These are phyloP conservation scores for Fusarium coicis DNA, from an alignment of 2,329 filamentous ascomycete genomes.

Conservation along the genomic window DNA sequence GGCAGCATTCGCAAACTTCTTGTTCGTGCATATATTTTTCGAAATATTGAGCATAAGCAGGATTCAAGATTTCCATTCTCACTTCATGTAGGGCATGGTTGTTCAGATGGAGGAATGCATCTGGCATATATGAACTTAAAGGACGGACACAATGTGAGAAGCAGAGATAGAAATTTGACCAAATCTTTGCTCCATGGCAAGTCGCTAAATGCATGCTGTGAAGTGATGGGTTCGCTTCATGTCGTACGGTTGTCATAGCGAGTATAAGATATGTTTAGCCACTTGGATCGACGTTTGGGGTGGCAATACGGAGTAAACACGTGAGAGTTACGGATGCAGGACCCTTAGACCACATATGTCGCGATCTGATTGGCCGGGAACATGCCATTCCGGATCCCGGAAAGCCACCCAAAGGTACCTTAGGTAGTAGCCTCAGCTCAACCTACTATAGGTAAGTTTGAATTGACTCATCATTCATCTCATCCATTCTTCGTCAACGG, in stretches of 20 bases:
- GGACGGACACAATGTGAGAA: constrained; percentile 8
- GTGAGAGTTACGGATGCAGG: neutral
- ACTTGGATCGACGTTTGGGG: constrained; percentile 4
- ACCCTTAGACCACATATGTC: neutral
- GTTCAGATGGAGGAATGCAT: neutral
- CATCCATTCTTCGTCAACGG: neutral
- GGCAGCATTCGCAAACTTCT: neutral
- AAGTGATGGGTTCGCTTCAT: neutral
- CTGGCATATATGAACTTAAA: neutral
- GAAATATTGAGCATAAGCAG: neutral
- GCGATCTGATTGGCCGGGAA: constrained; percentile 10
- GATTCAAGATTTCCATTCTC: neutral
- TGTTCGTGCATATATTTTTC: neutral
- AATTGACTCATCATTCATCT: constrained; percentile 30
- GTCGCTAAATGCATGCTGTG: neutral
- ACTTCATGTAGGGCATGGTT: constrained; percentile 7
- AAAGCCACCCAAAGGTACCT: neutral
- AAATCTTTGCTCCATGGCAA: constrained; percentile 3
- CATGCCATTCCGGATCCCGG: constrained; percentile 24
- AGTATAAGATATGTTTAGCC: neutral
- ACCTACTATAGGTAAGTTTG: too few species aligned
- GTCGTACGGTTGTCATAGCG: neutral
- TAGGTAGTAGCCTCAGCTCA: neutral
- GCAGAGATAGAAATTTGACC: constrained; percentile 23
- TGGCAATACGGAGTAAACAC: constrained; percentile 13